These are phyloP conservation scores for Suillus hirtellus DNA, from an alignment of 768 basidiomycete species.

Conservation along the genomic window DNA sequence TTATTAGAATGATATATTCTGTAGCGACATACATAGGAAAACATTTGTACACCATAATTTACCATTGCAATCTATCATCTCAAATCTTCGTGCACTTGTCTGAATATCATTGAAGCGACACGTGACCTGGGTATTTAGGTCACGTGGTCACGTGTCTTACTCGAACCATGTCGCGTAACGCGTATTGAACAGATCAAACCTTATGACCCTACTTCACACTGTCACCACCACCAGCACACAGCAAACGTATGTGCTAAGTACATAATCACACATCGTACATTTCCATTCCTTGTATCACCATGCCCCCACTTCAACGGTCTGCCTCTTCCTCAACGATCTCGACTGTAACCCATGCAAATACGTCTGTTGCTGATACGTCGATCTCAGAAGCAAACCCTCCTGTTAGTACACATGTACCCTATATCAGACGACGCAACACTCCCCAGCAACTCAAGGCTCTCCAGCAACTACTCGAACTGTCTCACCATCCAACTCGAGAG, in stretches of 20 bases:
- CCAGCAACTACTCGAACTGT: slow-evolving; percentile 34
- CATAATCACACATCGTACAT: slow-evolving; percentile 5
- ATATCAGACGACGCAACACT: slow-evolving; percentile 32
- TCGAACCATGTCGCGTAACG: slow-evolving; percentile 21
- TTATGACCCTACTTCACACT: slow-evolving; percentile 13
- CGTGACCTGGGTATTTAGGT: slow-evolving; percentile 21
- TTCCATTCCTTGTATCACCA: slow-evolving; percentile 12
- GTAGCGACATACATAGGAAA: neutral
- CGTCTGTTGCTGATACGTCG: neutral
- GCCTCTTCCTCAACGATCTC: slow-evolving; percentile 11
- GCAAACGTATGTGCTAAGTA: slow-evolving; percentile 20
- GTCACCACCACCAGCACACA: slow-evolving; percentile 7
- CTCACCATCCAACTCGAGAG: slow-evolving; percentile 43
- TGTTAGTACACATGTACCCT: slow-evolving; percentile 24
- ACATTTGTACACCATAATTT: slow-evolving; percentile 6
- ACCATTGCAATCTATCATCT: neutral
- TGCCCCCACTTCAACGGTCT: slow-evolving; percentile 11
- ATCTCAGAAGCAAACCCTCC: neutral
- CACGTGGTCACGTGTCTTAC: slow-evolving; percentile 29
- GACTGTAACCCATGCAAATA: slow-evolving; percentile 5
- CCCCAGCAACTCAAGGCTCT: slow-evolving; percentile 37
- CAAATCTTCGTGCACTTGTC: too few relatives aligned
- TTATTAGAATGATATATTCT: neutral
- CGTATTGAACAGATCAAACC: slow-evolving; percentile 12
- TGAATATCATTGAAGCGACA: neutral